Percentiles rank a stretch among this genome's conserved stretches.
phyloP scores from a whole-genome alignment of 1,139 yeast species.

The Lodderomyces metapsilosis region DNA sequence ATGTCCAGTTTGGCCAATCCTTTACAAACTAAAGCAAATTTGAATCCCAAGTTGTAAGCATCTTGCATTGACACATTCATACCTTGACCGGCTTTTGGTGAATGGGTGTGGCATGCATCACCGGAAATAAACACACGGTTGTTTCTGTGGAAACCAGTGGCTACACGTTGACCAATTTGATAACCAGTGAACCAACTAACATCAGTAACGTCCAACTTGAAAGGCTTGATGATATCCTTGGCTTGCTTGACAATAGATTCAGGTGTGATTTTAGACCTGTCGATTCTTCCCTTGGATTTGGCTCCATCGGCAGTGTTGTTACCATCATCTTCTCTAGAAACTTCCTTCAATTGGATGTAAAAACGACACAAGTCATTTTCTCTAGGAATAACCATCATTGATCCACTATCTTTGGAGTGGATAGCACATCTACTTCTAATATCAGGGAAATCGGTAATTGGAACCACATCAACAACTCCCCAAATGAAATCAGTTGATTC shows the following conservation, averaged over 20 bases:
- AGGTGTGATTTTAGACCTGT: conserved; percentile 27
- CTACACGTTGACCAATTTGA: conserved; percentile 36
- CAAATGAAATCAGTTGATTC: conserved; percentile 35
- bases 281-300: conserved; percentile 22
- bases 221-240: conserved; percentile 28
- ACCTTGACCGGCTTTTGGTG: conserved; percentile 42
- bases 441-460: conserved; percentile 36
- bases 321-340: conserved; percentile 17
- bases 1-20: conserved; percentile 22
- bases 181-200: conserved; percentile 34
- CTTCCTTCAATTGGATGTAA: conserved; percentile 26
- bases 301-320: conserved; percentile 11
- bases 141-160: conserved; percentile 20
- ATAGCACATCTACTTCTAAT: conserved; percentile 32
- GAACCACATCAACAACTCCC: conserved; percentile 38
- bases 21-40: conserved; percentile 30
- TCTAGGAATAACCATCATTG: conserved; percentile 35
- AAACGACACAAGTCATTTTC: conserved; percentile 32
- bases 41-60: conserved; percentile 36
- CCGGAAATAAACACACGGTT: conserved; percentile 33
- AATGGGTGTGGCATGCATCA: conserved; percentile 40
- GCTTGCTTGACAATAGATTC: conserved; percentile 28
- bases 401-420: conserved; percentile 29
- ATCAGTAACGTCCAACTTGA: conserved; percentile 25
- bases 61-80: conserved; percentile 33